These are phyloP conservation scores for Stevia rebaudiana DNA, from an alignment of 140 eudicot genomes.

Conservation along the genomic window DNA sequence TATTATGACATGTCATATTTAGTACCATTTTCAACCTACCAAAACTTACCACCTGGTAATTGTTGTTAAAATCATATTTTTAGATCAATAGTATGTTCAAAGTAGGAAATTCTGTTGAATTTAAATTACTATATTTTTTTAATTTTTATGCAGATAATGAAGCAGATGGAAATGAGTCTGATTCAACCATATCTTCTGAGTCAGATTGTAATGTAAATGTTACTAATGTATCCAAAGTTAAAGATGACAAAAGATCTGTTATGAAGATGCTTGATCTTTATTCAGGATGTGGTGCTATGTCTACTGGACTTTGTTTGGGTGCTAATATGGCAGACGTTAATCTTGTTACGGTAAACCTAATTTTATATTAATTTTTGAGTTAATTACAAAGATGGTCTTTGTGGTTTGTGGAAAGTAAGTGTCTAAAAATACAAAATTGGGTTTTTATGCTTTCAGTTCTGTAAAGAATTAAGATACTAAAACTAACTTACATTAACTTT, in stretches of 20 bases:
- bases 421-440: no score
- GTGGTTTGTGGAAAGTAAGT: no score
- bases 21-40: slow-evolving; percentile 48
- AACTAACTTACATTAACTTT: no score
- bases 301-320: slow-evolving; percentile 88
- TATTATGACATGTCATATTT: slow-evolving; percentile 59
- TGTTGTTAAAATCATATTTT: neutral
- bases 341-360: slow-evolving; percentile 55
- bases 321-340: slow-evolving; percentile 49
- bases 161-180: slow-evolving; percentile 45
- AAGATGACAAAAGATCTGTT: slow-evolving; percentile 10
- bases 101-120: neutral
- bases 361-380: neutral
- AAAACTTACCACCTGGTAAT: slow-evolving; percentile 47
- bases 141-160: slow-evolving; percentile 23
- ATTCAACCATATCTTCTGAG: slow-evolving; percentile 55
- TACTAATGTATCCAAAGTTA: slow-evolving; percentile 11
- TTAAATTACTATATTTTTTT: neutral
- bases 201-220: slow-evolving; percentile 24
- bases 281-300: slow-evolving; percentile 98
- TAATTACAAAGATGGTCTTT: no score
- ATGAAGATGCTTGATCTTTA: slow-evolving; percentile 58
- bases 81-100: neutral
- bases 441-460: no score
- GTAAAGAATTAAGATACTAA: no score